Percentiles rank a stretch among this genome's conserved stretches.
phyloP scores from a whole-genome alignment of 2,329 filamentous ascomycete genomes.

The Zasmidium cellare region DNA sequence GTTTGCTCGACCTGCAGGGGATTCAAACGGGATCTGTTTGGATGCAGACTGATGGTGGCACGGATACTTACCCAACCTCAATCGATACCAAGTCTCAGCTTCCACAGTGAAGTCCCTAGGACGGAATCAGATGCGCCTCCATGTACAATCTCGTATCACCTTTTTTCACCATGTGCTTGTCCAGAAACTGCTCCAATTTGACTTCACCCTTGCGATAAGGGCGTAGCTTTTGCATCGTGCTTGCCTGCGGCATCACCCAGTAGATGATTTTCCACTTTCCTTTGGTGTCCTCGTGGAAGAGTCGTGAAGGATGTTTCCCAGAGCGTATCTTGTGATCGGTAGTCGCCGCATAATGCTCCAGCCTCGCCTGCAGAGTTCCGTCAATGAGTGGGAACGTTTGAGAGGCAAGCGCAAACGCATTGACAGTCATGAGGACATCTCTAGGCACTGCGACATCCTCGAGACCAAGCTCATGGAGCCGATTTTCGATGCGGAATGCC shows the following conservation, averaged over 20 bases:
- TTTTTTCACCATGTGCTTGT: not conserved
- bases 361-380: not conserved
- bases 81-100: too few species aligned
- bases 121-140: conserved; percentile 1
- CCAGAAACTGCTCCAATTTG: not conserved
- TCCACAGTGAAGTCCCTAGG: too few species aligned
- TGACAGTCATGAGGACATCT: not conserved
- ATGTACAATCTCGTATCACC: not conserved
- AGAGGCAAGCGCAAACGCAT: not conserved
- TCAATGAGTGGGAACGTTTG: too few species aligned
- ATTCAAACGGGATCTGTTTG: not conserved
- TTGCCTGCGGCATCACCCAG: not conserved
- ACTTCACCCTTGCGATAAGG: not conserved
- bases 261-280: not conserved
- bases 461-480: not conserved
- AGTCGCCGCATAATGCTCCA: too few species aligned
- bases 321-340: too few species aligned
- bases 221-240: not conserved
- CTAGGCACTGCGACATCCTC: not conserved
- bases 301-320: not conserved
- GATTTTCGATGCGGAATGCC: not conserved
- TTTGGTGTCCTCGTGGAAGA: not conserved
- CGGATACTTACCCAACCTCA: not conserved
- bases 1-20: not conserved
- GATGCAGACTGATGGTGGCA: too few species aligned